Conservation (phyloP, 208 protist genomes). For the Leishmania turanica region DNA sequence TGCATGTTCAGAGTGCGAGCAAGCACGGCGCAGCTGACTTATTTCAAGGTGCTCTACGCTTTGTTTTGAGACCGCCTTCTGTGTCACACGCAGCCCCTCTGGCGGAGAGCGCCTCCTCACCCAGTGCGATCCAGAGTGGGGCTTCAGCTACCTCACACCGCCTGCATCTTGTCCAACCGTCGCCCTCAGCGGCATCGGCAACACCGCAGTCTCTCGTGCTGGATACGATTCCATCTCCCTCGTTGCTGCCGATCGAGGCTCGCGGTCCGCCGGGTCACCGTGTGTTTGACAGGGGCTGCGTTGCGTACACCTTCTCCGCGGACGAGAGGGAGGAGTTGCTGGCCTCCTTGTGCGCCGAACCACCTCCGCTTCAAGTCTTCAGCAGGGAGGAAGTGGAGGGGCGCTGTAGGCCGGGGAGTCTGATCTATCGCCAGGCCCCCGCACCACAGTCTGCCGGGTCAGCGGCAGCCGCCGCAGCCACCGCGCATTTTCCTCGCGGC, state of each 20-base stretch:
- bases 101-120: not conserved
- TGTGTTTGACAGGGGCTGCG: slow-evolving; percentile 10
- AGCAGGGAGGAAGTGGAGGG: slow-evolving; percentile 15
- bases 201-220: slow-evolving; percentile 1
- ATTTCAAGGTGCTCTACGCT: slow-evolving; percentile 9
- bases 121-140: not conserved
- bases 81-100: slow-evolving; percentile 4
- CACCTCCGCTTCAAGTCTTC: slow-evolving; percentile 25
- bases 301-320: slow-evolving; percentile 25
- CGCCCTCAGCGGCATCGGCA: not conserved
- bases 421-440: not conserved
- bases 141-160: slow-evolving; percentile 5
- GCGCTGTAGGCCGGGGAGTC: not conserved
- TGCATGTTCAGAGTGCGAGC: not conserved
- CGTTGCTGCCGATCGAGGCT: slow-evolving; percentile 14
- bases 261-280: slow-evolving; percentile 23
- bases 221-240: slow-evolving; percentile 8
- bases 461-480: not conserved
- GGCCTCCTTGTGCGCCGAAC: not conserved
- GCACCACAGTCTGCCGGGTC: not conserved
- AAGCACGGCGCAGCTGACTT: not conserved
- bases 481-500: not conserved
- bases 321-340: slow-evolving; percentile 15
- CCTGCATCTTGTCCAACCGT: slow-evolving; percentile 9
- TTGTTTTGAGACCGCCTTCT: slow-evolving; percentile 14